Evolutionary conservation across 1,284 basidiomycete genomes (phyloP), one percentile per base, ranked within the genome.

Genomic region (Ganoderma sinense): DNA sequence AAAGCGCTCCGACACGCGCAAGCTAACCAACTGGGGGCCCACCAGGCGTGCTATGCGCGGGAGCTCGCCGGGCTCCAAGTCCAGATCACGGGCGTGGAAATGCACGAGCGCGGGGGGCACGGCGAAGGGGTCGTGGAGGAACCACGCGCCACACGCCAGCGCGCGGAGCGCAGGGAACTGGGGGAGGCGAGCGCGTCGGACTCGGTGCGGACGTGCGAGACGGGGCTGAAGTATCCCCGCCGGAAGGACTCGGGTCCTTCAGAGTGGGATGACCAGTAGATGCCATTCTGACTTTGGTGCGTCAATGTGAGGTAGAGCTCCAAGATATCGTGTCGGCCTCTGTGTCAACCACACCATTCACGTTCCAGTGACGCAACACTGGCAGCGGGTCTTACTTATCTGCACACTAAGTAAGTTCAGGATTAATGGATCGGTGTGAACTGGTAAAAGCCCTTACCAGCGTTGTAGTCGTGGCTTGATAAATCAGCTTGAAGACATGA

Each of bases 1-100:
- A 20, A 26, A 48, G 64, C 26, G 40, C 23, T 45, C 65, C 36
- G 11, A 69, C 29, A 29, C 6, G 29, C 65, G 65, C n/a, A 69
- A 62, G 39, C 61, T 64, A 18, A 69, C 65, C 8, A 69, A 61
- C 43, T 53, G 65, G 7, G 33, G 2, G 8, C 69, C 53, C 0
- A 67, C 29, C 13, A 31, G 11, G 39, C 7, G 20, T 2, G 48
- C 36, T 18, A 56, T 13, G 20, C 14, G 41, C 4, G 39, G 31
- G 23, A 66, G 36, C 33, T 36, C 13, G 6, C 29, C 23, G 11
- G 29, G 45, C 7, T 39, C 29, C 29, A 26, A 43, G 16, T 41
- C 33, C 0, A 31, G 18, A 2, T 56, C 53, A 0, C 29, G 29
- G 3, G 66, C 45, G 45, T 43, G 43, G 13, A 61, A 59, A 23